phyloP scores from a whole-genome alignment of 176 grass and related monocot genomes.

The Oryza nivara region DNA sequence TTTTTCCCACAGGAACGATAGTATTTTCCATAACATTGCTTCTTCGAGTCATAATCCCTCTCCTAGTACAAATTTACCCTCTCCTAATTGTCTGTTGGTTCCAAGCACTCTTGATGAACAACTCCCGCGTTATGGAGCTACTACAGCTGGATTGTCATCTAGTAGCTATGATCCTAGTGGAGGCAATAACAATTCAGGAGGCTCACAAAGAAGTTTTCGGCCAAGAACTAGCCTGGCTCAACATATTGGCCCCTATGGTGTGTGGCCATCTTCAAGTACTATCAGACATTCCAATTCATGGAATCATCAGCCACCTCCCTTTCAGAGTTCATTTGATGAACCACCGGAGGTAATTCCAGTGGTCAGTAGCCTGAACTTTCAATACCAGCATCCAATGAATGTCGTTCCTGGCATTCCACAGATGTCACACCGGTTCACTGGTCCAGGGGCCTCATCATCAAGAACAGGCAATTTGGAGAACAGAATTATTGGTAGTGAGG shows the following conservation, averaged over 20 bases:
- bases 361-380: slow-evolving; percentile 48
- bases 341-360: slow-evolving; percentile 47
- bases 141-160: slow-evolving; percentile 34
- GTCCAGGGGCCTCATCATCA: slow-evolving; percentile 55
- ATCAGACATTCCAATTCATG: slow-evolving; percentile 47
- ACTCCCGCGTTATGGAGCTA: slow-evolving; percentile 38
- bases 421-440: slow-evolving; percentile 46
- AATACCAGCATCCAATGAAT: slow-evolving; percentile 50
- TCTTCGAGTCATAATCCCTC: slow-evolving; percentile 53
- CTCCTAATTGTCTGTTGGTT: slow-evolving; percentile 42
- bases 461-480: slow-evolving; percentile 49
- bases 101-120: slow-evolving; percentile 56
- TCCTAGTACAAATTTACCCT: slow-evolving; percentile 40
- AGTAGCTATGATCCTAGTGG: slow-evolving; percentile 45
- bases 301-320: slow-evolving; percentile 45
- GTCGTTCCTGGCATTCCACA: slow-evolving; percentile 52
- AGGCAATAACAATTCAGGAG: slow-evolving; percentile 39
- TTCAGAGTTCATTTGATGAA: slow-evolving; percentile 55
- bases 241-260: slow-evolving; percentile 40
- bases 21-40: slow-evolving; percentile 46
- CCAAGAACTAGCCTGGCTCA: slow-evolving; percentile 55
- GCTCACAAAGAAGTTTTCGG: slow-evolving; percentile 60
- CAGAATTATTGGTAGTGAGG: slow-evolving; percentile 46
- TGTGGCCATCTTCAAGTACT: slow-evolving; percentile 54
- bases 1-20: slow-evolving; percentile 51